Evolutionary conservation across 2,329 filamentous ascomycete genomes (phyloP).

Genomic region (Aspergillus aculeatus): DNA sequence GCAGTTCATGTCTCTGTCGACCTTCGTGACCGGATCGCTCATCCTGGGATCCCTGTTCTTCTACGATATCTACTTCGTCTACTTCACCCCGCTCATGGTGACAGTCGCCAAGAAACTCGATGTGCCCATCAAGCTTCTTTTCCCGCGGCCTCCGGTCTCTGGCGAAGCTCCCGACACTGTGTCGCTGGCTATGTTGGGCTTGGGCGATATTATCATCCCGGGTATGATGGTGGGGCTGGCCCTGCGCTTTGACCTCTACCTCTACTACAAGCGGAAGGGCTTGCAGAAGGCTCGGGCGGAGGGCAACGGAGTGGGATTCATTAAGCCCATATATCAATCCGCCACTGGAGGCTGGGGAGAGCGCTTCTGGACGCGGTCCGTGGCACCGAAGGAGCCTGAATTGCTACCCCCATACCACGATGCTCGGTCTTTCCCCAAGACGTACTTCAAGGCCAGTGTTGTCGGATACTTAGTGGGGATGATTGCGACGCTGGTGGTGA

Average conservation of each 20-base stretch:
- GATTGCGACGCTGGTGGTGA: constrained; percentile 70
- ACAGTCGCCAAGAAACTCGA: constrained; percentile 80
- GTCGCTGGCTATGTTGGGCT: constrained; percentile 72
- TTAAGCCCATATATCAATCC: constrained; percentile 46
- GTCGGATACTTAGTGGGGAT: constrained; percentile 77
- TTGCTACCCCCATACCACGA: constrained; percentile 37
- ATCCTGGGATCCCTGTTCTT: constrained; percentile 80
- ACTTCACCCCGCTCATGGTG: constrained; percentile 55
- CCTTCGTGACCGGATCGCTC: constrained; percentile 75
- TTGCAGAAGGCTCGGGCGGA: constrained; percentile 41
- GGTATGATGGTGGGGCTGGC: constrained; percentile 87
- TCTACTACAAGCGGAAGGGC: constrained; percentile 70
- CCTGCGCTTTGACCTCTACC: constrained; percentile 85
- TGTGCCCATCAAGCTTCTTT: constrained; percentile 88
- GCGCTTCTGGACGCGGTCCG: constrained; percentile 67
- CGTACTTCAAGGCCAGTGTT: constrained; percentile 78
- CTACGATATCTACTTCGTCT: constrained; percentile 80
- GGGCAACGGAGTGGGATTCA: constrained; percentile 17
- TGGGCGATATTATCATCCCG: constrained; percentile 92
- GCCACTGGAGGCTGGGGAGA: constrained; percentile 79
- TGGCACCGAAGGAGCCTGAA: constrained; percentile 26
- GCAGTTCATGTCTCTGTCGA: constrained; percentile 82
- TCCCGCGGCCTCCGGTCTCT: constrained; percentile 62
- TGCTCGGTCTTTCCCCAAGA: constrained; percentile 66
- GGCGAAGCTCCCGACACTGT: constrained; percentile 42